Conservation (phyloP, 2,329 filamentous ascomycete species). For the Cladorrhinum sp. region DNA sequence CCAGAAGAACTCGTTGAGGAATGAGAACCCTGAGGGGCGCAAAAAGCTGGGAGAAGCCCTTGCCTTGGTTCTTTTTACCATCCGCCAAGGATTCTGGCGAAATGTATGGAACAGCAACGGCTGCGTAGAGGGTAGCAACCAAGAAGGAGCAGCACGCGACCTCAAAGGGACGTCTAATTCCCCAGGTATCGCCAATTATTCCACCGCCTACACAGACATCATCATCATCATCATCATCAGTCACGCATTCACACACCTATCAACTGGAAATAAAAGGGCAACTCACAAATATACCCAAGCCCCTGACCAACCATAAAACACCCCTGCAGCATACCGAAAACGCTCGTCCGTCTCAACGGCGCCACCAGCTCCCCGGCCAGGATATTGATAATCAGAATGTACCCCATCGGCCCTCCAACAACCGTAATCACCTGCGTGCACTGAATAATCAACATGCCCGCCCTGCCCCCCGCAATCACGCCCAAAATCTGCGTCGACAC, state of each 20-base stretch:
- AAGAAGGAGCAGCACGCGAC: conserved; percentile 59
- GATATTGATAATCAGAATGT: conserved; percentile 67
- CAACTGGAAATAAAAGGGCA: neutral
- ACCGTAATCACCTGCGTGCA: conserved; percentile 65
- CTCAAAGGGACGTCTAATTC: conserved; percentile 63
- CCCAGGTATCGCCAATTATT: conserved; percentile 59
- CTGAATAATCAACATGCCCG: conserved; percentile 68
- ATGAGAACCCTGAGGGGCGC: conserved; percentile 61
- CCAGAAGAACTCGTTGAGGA: conserved; percentile 53
- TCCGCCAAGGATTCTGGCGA: conserved; percentile 40
- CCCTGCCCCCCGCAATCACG: conserved; percentile 56
- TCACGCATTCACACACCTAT: neutral
- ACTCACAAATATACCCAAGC: conserved; percentile 56
- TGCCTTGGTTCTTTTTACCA: conserved; percentile 30
- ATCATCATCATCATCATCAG: neutral
- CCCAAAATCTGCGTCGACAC: conserved; percentile 63
- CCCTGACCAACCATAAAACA: conserved; percentile 65
- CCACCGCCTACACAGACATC: conserved; percentile 62
- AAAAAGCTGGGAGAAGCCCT: conserved; percentile 54
- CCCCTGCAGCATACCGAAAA: conserved; percentile 65
- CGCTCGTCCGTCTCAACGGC: conserved; percentile 57
- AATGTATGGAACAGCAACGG: conserved; percentile 48
- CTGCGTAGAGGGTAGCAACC: conserved; percentile 41
- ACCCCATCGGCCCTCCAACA: conserved; percentile 66
- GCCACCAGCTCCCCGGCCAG: conserved; percentile 64